Percentiles rank a stretch among this genome's conserved stretches.
These are phyloP conservation scores for Breviolum minutum DNA, from an alignment of 73 alveolate species.

Conservation along the genomic window DNA sequence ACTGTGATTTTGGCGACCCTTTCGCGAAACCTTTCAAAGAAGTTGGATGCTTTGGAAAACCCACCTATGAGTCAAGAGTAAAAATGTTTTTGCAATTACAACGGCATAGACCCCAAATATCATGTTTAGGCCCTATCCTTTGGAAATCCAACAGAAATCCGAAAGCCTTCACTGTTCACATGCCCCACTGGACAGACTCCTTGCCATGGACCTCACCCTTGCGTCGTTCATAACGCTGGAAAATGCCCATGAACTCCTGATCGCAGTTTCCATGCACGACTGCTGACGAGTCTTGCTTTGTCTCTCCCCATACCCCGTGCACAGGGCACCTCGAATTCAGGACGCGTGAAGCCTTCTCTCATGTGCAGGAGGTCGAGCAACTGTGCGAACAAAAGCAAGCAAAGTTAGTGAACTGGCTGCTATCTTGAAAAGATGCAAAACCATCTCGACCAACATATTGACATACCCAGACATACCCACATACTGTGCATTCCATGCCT, in stretches of 20 bases:
- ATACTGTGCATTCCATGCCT: background rate
- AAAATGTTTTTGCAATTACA: too few relatives aligned
- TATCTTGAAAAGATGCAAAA: background rate
- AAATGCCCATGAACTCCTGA: constrained; percentile 58
- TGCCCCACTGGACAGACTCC: constrained; percentile 5
- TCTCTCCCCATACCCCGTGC: background rate
- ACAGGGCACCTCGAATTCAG: constrained; percentile 65
- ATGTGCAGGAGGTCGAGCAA: constrained; percentile 85
- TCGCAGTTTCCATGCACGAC: background rate
- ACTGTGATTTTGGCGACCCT: too few relatives aligned
- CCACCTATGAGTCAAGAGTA: too few relatives aligned
- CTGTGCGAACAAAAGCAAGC: constrained; percentile 10
- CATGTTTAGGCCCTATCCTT: too few relatives aligned
- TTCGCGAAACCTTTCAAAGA: too few relatives aligned
- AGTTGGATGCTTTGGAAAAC: too few relatives aligned
- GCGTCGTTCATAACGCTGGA: constrained; percentile 33
- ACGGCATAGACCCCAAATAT: too few relatives aligned
- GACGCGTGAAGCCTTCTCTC: constrained; percentile 78
- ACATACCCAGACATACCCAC: background rate
- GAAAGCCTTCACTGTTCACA: background rate
- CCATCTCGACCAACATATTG: background rate
- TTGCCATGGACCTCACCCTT: constrained; percentile 55
- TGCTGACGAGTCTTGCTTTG: too few relatives aligned
- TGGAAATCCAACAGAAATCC: background rate
- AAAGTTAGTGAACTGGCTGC: background rate